These are phyloP conservation scores for Adansonia rubrostipa DNA, from an alignment of 441 rosid species.

Conservation along the genomic window DNA sequence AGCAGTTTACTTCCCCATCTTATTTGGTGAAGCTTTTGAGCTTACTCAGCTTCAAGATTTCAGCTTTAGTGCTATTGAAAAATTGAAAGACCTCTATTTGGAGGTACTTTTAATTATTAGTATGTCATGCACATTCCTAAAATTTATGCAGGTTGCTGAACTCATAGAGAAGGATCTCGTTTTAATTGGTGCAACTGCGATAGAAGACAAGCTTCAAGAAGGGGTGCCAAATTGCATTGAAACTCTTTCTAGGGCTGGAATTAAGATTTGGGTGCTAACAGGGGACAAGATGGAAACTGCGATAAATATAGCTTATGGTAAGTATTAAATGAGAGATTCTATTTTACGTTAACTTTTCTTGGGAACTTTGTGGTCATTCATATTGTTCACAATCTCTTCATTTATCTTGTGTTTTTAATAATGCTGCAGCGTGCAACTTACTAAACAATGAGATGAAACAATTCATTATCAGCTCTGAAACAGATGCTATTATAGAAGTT, in stretches of 20 bases:
- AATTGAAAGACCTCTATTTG: neutral
- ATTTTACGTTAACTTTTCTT: slow-evolving; percentile 3
- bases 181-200: slow-evolving; percentile 96
- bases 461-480: slow-evolving; percentile 81
- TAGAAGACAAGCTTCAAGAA: slow-evolving; percentile 99
- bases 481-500: slow-evolving; percentile 85
- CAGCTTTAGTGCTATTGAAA: neutral
- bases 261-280: slow-evolving; percentile 98
- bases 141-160: slow-evolving; percentile 81
- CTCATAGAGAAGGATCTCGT: slow-evolving; percentile 87
- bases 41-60: neutral
- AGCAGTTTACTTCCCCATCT: neutral
- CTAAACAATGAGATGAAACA: slow-evolving; percentile 84
- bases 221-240: slow-evolving; percentile 98
- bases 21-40: neutral
- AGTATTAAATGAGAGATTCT: slow-evolving; percentile 10
- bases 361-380: slow-evolving; percentile 23
- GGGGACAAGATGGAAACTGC: slow-evolving; percentile 99
- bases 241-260: slow-evolving; percentile 98
- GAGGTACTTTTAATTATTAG: slow-evolving; percentile 27
- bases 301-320: slow-evolving; percentile 97
- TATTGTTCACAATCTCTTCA: slow-evolving; percentile 29
- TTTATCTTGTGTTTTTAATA: slow-evolving; percentile 27
- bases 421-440: slow-evolving; percentile 74
- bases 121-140: slow-evolving; percentile 27